Base-by-base conservation (phyloP, 2,329 filamentous ascomycete genomes). In the Colletotrichum abscissum region DNA sequence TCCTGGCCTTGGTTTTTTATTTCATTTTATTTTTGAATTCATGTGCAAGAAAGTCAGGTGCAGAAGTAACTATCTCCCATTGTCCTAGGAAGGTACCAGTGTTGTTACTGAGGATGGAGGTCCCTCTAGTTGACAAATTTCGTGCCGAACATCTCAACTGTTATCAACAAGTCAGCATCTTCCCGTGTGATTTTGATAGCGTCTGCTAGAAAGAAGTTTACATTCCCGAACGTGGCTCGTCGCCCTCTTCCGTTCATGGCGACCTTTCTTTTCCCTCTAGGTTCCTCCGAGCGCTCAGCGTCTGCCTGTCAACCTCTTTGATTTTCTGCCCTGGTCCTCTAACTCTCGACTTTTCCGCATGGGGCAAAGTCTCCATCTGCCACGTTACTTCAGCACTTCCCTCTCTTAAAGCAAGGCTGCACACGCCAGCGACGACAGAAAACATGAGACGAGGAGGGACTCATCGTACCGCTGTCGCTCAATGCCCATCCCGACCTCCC, bases 291-390 rank as follows among this genome's bases (percentile, higher is more conserved):
- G 26, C 38, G 35, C 57, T 26, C n/a, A 12, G 26, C 22, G 49
- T 56, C 62, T 35, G 66, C 26, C 59, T 73, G 70, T 69, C 70
- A 64, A 70, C 70, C 66, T 69, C 66, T 73, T 46, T 49, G 49
- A 52, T 69, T 60, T 60, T 49, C 38, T 55, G 38, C 69, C 69
- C 69, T 57, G 66, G 42, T 19, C 49, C 55, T 64, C 33, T 28
- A 62, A 30, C 46, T 56, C 59, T 64, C 26, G 22, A 62, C 67
- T 62, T 70, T 66, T 55, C 70, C 70, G 49, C 24, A 70, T 73
- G 62, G 60, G 70, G 70, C 70, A 73, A 73, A 38, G 70, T 66
- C 67, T 57, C 70, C 70, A 70, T 73, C 55, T 73, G 67, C 70
- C 70, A 73, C 67, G 70, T 73, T 73, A 73, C 70, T 73, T 66